phyloP scores from a whole-genome alignment of 2,329 filamentous ascomycete species.

The Nannizzia gypsea region DNA sequence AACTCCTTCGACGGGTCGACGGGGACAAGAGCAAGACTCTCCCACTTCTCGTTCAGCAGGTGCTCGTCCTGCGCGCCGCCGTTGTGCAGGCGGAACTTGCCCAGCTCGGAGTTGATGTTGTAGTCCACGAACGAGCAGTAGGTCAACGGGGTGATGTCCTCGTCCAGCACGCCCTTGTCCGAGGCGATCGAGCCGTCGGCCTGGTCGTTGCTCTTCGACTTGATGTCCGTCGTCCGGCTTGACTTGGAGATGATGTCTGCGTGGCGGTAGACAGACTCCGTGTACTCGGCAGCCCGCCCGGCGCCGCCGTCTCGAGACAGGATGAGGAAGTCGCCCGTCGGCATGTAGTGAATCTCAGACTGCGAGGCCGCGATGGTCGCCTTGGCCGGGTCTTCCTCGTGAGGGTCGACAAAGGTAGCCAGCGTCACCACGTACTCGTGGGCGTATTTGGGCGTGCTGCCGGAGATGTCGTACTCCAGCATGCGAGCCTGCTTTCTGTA shows the following conservation, averaged over 20 bases:
- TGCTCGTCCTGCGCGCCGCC: conserved; percentile 48
- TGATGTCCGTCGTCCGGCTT: conserved; percentile 47
- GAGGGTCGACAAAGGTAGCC: conserved; percentile 45
- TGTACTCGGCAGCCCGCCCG: conserved; percentile 43
- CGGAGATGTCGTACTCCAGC: conserved; percentile 51
- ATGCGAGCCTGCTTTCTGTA: conserved; percentile 49
- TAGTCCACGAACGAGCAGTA: conserved; percentile 59
- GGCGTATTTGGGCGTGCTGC: conserved; percentile 35
- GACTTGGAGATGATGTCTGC: conserved; percentile 57
- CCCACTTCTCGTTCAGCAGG: conserved; percentile 67
- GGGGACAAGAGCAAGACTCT: conserved; percentile 53
- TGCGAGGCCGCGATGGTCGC: conserved; percentile 49
- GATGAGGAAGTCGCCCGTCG: conserved; percentile 45
- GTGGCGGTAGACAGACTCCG: conserved; percentile 52
- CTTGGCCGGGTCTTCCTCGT: conserved; percentile 38
- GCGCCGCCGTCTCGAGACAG: conserved; percentile 51
- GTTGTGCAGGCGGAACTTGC: conserved; percentile 56
- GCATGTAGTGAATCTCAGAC: conserved; percentile 56
- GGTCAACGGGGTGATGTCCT: conserved; percentile 44
- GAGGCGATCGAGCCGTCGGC: conserved; percentile 36
- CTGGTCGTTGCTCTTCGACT: conserved; percentile 31
- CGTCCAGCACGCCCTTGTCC: conserved; percentile 42
- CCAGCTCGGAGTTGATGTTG: conserved; percentile 54
- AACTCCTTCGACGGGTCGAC: conserved; percentile 27
- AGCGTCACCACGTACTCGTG: conserved; percentile 57